Conservation (phyloP, 164 flowering plant species). For the Nymphaea thermarum region DNA sequence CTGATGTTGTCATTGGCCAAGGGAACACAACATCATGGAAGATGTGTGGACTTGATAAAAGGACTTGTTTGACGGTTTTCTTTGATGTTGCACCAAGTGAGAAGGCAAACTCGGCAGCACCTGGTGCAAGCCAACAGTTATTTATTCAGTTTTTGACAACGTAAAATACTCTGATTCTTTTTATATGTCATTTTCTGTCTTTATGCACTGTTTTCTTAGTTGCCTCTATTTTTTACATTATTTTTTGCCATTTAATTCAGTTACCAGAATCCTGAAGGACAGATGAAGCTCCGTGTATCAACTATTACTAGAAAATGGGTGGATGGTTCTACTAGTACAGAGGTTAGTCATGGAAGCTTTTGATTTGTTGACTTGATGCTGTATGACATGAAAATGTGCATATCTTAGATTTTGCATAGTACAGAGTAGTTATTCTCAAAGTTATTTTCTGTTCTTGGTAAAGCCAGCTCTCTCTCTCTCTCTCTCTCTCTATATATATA, state of each 20-base stretch:
- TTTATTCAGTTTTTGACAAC: constrained; percentile 80
- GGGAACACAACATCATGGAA: constrained; percentile 95
- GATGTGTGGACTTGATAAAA: constrained; percentile 92
- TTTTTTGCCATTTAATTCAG: constrained; percentile 27
- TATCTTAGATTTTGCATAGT: too few relatives aligned
- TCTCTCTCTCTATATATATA: too few relatives aligned
- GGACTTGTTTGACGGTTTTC: constrained; percentile 77
- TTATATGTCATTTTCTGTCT: not conserved
- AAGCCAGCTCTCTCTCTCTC: too few relatives aligned
- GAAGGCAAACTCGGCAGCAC: constrained; percentile 36
- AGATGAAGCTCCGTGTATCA: constrained; percentile 60
- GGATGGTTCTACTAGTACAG: constrained; percentile 58
- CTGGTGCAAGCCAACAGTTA: constrained; percentile 47
- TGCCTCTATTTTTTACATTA: not conserved
- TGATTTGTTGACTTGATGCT: not conserved
- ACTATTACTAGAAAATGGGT: constrained; percentile 80
- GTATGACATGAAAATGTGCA: not conserved
- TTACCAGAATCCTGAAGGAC: constrained; percentile 78
- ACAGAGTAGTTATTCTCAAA: too few relatives aligned
- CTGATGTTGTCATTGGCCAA: constrained; percentile 78
- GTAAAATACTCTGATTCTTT: constrained; percentile 16
- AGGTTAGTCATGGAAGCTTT: constrained; percentile 31
- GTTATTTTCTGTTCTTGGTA: too few relatives aligned
- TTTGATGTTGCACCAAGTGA: constrained; percentile 86
- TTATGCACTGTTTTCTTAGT: not conserved